Evolutionary conservation across 1,139 yeast species (phyloP), one percentile per base, ranked within the genome.

Genomic region (Arxiozyma telluris): DNA sequence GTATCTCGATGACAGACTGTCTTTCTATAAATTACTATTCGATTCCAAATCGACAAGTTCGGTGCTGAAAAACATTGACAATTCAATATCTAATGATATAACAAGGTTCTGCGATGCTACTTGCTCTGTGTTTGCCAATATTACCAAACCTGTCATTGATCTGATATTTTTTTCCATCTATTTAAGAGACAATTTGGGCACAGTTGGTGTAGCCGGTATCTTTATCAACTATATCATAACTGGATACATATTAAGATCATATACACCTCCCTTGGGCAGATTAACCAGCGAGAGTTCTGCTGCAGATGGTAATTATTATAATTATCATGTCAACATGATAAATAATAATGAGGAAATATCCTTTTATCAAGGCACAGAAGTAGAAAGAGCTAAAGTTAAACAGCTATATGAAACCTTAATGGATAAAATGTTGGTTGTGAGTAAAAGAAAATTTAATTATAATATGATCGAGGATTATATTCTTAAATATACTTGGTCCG

Each of bases 261-360:
- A 83, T 55, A 86, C 96, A 0, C 97, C 97, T 15, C 80, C 91
- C 30, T 87, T 91, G 69, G 96, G 96, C n/a, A 80, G 79, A 63
- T 73, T 90, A 54, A 80, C 91, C 21, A 81, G 93, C 45, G 73
- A 75, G 49, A 86, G 83, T 68, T 87, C 96, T 4, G 81, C 80
- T 50, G 79, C 91, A 41, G 97, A 91, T 71, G 96, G 97, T 54
- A 86, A 86, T 57, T 91, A 88, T 68, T 87, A 91, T 66, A 90
- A 87, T 62, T 87, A 88, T 59, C 96, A 91, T 65, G 75, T 90
- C 62, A 87, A 88, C 65, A 76, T 91, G 66, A 89, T 89, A 66
- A 84, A 87, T 54, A 91, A 91, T 65, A 85, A 91, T 62, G 97
- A 91, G 71, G 97, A 91, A 68, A 89, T 91, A 64, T 96, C 96